Evolutionary conservation across 2,329 filamentous ascomycete species (phyloP).

Genomic region (Alternaria ethzedia): DNA sequence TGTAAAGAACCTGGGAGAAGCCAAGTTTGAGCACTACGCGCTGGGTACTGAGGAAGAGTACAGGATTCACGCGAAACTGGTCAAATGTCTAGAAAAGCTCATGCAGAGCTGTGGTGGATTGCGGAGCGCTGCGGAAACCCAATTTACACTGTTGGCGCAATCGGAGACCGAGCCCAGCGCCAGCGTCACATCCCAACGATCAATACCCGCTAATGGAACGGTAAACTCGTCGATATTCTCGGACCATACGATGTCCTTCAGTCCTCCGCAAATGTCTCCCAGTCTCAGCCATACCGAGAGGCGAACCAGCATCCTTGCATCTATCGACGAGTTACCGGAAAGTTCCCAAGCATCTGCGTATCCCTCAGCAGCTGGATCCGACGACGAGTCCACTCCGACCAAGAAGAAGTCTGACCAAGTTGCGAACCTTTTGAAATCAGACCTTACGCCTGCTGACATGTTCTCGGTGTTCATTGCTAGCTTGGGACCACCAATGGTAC

Average conservation of each 20-base stretch:
- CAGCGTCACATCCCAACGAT: slow-evolving; percentile 19
- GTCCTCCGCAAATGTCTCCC: slow-evolving; percentile 39
- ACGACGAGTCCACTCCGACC: slow-evolving; percentile 31
- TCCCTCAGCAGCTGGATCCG: slow-evolving; percentile 36
- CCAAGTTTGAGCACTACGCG: slow-evolving; percentile 87
- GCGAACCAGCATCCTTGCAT: slow-evolving; percentile 48
- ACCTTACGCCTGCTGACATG: slow-evolving; percentile 74
- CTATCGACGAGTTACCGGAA: slow-evolving; percentile 52
- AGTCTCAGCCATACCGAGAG: slow-evolving; percentile 40
- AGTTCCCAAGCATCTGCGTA: slow-evolving; percentile 37
- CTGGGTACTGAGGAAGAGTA: slow-evolving; percentile 81
- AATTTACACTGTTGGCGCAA: slow-evolving; percentile 83
- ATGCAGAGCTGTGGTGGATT: slow-evolving; percentile 90
- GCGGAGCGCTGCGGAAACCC: slow-evolving; percentile 85
- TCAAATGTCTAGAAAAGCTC: slow-evolving; percentile 82
- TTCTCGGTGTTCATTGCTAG: slow-evolving; percentile 89
- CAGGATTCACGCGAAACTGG: slow-evolving; percentile 76
- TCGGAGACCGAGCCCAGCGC: slow-evolving; percentile 38
- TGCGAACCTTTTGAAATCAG: slow-evolving; percentile 36
- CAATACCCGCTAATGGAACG: slow-evolving; percentile 23
- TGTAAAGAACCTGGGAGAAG: slow-evolving; percentile 79
- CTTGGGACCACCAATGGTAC: slow-evolving; percentile 85
- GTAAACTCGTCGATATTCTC: slow-evolving; percentile 33
- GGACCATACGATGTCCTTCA: slow-evolving; percentile 28
- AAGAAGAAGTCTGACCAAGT: slow-evolving; percentile 24